phyloP scores from a whole-genome alignment of 148 eudicot species.

The Diospyros lotus region DNA sequence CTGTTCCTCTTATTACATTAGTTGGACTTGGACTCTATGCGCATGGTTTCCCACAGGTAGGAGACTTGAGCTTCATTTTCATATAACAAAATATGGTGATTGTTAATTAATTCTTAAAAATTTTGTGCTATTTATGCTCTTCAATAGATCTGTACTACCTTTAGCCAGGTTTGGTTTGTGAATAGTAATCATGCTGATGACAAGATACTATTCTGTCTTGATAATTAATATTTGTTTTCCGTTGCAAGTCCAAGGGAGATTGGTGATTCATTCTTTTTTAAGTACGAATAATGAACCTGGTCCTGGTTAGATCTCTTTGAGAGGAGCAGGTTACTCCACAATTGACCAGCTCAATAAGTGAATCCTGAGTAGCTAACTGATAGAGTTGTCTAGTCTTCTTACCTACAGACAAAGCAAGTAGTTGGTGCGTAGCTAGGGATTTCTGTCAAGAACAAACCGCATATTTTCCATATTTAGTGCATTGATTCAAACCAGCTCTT shows the following conservation, averaged over 20 bases:
- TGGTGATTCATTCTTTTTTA: background rate
- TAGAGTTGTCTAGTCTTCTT: background rate
- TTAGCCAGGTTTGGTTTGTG: background rate
- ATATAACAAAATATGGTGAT: background rate
- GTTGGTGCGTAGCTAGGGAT: background rate
- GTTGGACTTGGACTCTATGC: constrained; percentile 80
- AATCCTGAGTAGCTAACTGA: background rate
- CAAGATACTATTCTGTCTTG: background rate
- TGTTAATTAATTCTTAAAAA: background rate
- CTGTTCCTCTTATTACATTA: constrained; percentile 63
- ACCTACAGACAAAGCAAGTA: background rate
- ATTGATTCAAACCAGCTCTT: background rate
- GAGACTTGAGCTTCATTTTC: background rate
- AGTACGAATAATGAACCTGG: background rate
- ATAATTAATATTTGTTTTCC: background rate
- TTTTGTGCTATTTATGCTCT: background rate
- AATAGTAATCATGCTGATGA: background rate
- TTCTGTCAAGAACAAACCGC: background rate
- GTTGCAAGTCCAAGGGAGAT: background rate
- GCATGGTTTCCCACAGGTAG: constrained; percentile 79
- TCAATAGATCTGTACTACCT: background rate
- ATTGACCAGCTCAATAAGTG: background rate
- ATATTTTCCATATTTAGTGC: background rate
- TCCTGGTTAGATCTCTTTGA: background rate
- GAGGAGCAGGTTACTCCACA: background rate